Conservation (phyloP, 2,329 filamentous ascomycete species). For the Alternaria dauci region DNA sequence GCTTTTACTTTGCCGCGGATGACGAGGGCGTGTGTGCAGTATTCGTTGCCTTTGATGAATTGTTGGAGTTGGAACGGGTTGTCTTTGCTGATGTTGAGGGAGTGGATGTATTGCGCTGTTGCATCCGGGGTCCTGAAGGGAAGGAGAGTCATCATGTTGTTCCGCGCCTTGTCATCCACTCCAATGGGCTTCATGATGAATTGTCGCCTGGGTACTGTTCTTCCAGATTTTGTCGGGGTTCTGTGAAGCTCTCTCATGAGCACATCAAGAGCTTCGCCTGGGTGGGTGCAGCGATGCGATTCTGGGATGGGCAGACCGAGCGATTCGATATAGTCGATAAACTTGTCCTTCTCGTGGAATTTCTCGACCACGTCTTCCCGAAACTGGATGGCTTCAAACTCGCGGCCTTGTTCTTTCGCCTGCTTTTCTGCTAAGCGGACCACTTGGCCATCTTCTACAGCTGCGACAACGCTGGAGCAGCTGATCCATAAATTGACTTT, state of each 20-base stretch:
- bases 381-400: conserved; percentile 71
- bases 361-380: conserved; percentile 63
- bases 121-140: conserved; percentile 63
- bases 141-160: conserved; percentile 69
- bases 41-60: conserved; percentile 69
- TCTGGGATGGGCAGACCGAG: conserved; percentile 54
- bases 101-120: conserved; percentile 64
- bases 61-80: conserved; percentile 74
- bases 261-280: conserved; percentile 62
- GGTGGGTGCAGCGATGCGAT: conserved; percentile 61
- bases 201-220: conserved; percentile 47
- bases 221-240: conserved; percentile 13
- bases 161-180: conserved; percentile 67
- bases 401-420: conserved; percentile 54
- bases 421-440: conserved; percentile 62
- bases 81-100: conserved; percentile 63
- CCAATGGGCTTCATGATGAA: conserved; percentile 74
- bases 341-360: conserved; percentile 71
- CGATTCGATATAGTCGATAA: conserved; percentile 65
- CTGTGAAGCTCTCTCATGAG: conserved; percentile 48
- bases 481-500: conserved; percentile 75
- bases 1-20: conserved; percentile 70
- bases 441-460: conserved; percentile 71
- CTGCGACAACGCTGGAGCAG: conserved; percentile 73
- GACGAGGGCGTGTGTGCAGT: conserved; percentile 75